Percentiles rank a stretch among this genome's conserved stretches.
Conservation (phyloP, 2,329 filamentous ascomycete species). For the Raffaelea arxii region DNA sequence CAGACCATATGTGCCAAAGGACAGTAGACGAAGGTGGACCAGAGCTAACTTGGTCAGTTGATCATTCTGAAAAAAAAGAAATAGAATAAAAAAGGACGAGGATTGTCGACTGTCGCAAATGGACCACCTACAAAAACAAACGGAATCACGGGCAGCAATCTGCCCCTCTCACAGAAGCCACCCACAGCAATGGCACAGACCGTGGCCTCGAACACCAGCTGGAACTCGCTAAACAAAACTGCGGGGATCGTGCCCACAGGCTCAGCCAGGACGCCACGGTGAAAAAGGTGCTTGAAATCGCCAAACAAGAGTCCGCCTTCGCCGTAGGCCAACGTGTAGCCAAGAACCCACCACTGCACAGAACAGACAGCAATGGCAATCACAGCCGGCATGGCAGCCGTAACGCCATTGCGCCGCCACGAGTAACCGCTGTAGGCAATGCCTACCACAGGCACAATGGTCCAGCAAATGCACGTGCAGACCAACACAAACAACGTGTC, state of each 20-base stretch:
- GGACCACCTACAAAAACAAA: too few relatives aligned
- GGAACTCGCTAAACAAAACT: conserved; percentile 86
- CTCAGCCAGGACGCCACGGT: conserved; percentile 81
- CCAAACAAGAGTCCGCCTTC: conserved; percentile 76
- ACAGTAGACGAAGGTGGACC: conserved; percentile 95
- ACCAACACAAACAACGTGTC: conserved; percentile 7
- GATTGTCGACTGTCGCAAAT: too few relatives aligned
- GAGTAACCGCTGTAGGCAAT: conserved; percentile 9
- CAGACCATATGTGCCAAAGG: conserved; percentile 92
- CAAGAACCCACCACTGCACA: conserved; percentile 99
- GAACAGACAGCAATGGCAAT: conserved; percentile 80
- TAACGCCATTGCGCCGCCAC: conserved; percentile 8
- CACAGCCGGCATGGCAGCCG: conserved; percentile 46
- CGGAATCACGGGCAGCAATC: conserved; percentile 4
- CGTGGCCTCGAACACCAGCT: too few relatives aligned
- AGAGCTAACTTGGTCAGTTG: conserved; percentile 24
- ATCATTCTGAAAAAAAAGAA: neutral
- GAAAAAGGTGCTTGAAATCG: conserved; percentile 75
- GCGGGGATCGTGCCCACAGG: conserved; percentile 83
- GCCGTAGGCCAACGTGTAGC: conserved; percentile 85
- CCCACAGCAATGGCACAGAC: conserved; percentile 8
- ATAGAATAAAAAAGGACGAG: neutral
- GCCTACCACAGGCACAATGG: conserved; percentile 7
- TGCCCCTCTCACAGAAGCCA: conserved; percentile 6
- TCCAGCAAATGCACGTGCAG: conserved; percentile 9